Evolutionary conservation across 768 basidiomycete genomes (phyloP), one percentile per base, ranked within the genome.

Genomic region (Nevesoporus exiguus): DNA sequence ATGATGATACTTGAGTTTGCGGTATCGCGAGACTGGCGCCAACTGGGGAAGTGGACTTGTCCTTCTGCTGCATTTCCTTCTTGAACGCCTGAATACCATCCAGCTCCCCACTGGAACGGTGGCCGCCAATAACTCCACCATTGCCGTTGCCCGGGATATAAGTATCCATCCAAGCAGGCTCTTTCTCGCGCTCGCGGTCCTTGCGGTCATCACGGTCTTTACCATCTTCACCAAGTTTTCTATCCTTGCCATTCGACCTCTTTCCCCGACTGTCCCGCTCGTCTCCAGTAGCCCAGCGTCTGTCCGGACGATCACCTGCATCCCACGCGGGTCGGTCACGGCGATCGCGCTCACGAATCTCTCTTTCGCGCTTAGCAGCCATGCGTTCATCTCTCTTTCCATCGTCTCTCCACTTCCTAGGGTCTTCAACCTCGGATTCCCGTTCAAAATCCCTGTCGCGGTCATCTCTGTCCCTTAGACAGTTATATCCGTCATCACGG

Each of bases 91-190:
- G 90, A 30, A 93, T 90, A 33, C 87, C 83, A 66, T 93, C 90
- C 24, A 90, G 73, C 63, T 88, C 86, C 19, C 87, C 90, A 45
- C 81, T 79, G 25, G 71, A 68, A 30, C 73, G 74, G 55, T 80
- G 80, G 8, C 81, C 81, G 17, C 88, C 86, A 50, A 89, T 75
- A 49, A 89, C 83, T 14, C 85, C 87, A 44, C 75, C 73, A 30
- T 72, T 73, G 17, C 81, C 67, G 22, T 77, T 77, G 47, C 73
- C 77, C 13, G 90, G 89, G 56, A 91, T 79, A 66, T 90, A 91
- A 19, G 88, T 84, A 59, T 92, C 91, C 90, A 93, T 93, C 90
- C 90, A 93, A 17, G 90, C 90, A 22, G 90, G 91, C 65, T 93
- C 91, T 63, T 88, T 90, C 74, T 93, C 91, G 61, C 81, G 83